Percentiles rank a stretch among this genome's conserved stretches.
Evolutionary conservation across 495 filamentous ascomycete species (phyloP).

Genomic region (Penicillium lividum): DNA sequence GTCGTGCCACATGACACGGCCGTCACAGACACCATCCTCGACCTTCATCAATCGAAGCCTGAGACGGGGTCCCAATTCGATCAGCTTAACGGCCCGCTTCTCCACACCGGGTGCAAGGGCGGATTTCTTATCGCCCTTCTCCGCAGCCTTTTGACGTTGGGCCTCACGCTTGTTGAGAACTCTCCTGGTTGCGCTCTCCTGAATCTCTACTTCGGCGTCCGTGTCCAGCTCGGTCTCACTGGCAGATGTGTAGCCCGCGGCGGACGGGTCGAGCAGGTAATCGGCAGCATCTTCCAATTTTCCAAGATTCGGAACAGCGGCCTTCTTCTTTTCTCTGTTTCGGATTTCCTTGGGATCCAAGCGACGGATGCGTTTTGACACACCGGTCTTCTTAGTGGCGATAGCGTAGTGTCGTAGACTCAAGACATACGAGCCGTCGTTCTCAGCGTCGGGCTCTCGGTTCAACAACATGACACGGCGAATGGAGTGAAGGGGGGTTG

Average conservation of each 20-base stretch:
- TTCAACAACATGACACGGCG: constrained; percentile 88
- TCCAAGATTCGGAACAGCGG: constrained; percentile 80
- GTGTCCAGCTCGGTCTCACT: constrained; percentile 91
- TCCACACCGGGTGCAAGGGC: constrained; percentile 54
- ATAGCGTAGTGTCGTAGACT: constrained; percentile 95
- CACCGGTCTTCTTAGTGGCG: constrained; percentile 77
- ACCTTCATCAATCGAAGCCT: constrained; percentile 89
- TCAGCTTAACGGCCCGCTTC: constrained; percentile 84
- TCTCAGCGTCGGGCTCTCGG: constrained; percentile 60
- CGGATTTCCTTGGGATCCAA: constrained; percentile 83
- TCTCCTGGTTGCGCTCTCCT: constrained; percentile 70
- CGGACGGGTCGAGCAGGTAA: constrained; percentile 84
- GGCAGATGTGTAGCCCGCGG: constrained; percentile 86
- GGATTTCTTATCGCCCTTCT: constrained; percentile 38
- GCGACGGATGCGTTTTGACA: constrained; percentile 79
- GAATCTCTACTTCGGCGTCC: constrained; percentile 91
- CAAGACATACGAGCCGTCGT: constrained; percentile 75
- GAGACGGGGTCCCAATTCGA: constrained; percentile 91
- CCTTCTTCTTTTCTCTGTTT: constrained; percentile 63
- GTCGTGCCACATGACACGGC: constrained; percentile 97
- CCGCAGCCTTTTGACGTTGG: constrained; percentile 50
- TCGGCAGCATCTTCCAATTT: constrained; percentile 93
- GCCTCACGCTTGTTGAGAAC: constrained; percentile 65
- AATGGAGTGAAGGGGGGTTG: constrained; percentile 83
- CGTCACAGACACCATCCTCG: constrained; percentile 88